These are phyloP conservation scores for Aspergillus amoenus DNA, from an alignment of 2,329 filamentous ascomycete species.

Conservation along the genomic window DNA sequence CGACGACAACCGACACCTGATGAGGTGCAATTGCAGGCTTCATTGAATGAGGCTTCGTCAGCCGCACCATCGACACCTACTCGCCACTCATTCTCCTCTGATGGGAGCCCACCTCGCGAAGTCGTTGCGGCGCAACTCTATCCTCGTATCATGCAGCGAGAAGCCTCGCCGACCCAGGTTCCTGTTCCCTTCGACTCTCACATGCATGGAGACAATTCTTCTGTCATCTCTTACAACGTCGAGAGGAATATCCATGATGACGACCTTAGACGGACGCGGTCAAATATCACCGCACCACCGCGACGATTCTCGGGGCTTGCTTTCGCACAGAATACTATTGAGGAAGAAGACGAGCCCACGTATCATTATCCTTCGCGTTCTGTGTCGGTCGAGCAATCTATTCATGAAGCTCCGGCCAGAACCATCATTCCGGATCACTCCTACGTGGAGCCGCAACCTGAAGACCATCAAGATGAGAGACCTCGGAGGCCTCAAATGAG, in stretches of 20 bases:
- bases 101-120: conserved; percentile 28
- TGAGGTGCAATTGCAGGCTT: conserved; percentile 30
- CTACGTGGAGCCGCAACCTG: not conserved
- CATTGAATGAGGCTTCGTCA: conserved; percentile 26
- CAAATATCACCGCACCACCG: conserved; percentile 35
- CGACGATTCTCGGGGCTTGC: conserved; percentile 35
- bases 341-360: conserved; percentile 30
- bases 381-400: not conserved
- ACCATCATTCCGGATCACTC: conserved; percentile 26
- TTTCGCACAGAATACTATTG: conserved; percentile 27
- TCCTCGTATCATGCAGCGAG: conserved; percentile 27
- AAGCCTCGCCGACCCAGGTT: conserved; percentile 3
- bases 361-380: not conserved
- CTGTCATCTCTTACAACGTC: conserved; percentile 33
- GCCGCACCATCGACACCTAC: conserved; percentile 16
- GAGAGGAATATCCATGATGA: conserved; percentile 39
- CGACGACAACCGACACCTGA: conserved; percentile 37
- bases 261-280: conserved; percentile 34
- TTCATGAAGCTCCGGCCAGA: conserved; percentile 14
- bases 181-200: too few relatives aligned
- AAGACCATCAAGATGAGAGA: not conserved
- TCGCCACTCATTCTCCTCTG: conserved; percentile 32
- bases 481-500: not conserved
- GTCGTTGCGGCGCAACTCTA: conserved; percentile 26
- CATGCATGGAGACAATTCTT: conserved; percentile 31